Percentiles rank a stretch among this genome's conserved stretches.
phyloP scores from a whole-genome alignment of 805 yeast species.

The Maudiozyma pseudohumilis region DNA sequence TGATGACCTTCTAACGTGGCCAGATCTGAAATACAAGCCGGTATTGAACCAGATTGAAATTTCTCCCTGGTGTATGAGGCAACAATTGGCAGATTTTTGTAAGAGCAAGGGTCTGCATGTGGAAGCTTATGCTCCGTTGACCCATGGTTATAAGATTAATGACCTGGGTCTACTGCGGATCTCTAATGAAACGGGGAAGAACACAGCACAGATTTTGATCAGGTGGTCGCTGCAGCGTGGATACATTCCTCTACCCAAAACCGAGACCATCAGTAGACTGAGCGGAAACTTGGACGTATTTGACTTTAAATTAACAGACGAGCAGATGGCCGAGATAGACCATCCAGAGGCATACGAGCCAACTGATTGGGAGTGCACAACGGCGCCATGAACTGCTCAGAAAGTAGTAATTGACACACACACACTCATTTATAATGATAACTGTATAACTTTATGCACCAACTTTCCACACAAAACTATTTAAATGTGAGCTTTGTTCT shows the following conservation, averaged over 20 bases:
- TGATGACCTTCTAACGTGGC: slow-evolving; percentile 51
- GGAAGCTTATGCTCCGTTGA: slow-evolving; percentile 75
- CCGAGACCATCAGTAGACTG: slow-evolving; percentile 44
- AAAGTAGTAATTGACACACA: no score
- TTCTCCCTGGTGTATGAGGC: slow-evolving; percentile 73
- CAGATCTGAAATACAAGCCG: slow-evolving; percentile 44
- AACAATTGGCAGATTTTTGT: slow-evolving; percentile 53
- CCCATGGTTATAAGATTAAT: slow-evolving; percentile 47
- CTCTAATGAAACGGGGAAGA: slow-evolving; percentile 38
- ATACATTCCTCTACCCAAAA: slow-evolving; percentile 60
- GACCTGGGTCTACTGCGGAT: slow-evolving; percentile 45
- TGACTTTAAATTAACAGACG: slow-evolving; percentile 36
- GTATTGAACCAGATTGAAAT: slow-evolving; percentile 76
- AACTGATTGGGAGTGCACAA: slow-evolving; percentile 69
- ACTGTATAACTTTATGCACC: no score
- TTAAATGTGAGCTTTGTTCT: no score
- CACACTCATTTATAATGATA: no score
- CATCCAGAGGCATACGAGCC: slow-evolving; percentile 56
- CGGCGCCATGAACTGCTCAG: slow-evolving; percentile 43
- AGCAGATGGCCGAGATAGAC: slow-evolving; percentile 34
- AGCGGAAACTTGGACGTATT: slow-evolving; percentile 45
- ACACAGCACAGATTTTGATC: slow-evolving; percentile 54
- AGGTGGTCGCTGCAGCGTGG: slow-evolving; percentile 71
- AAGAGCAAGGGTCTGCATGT: slow-evolving; percentile 44
- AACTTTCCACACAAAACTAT: no score